Percentiles rank a stretch among this genome's conserved stretches.
Evolutionary conservation across 495 filamentous ascomycete species (phyloP).

Genomic region (Aspergillus leporis): DNA sequence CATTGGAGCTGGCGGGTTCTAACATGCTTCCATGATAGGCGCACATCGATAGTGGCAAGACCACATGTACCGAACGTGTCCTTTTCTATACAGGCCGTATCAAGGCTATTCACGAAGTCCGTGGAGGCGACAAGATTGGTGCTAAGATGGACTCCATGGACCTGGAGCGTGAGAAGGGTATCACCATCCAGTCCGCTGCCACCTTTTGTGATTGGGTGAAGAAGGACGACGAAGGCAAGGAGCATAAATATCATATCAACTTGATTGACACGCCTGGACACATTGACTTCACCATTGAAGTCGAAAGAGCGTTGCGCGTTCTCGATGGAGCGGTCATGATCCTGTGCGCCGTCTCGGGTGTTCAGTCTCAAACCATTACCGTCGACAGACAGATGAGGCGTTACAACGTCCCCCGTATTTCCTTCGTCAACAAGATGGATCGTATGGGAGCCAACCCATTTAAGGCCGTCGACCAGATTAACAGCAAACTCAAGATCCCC

Average conservation of each 20-base stretch:
- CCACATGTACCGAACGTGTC: slow-evolving; percentile 93
- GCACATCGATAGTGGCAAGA: slow-evolving; percentile 99
- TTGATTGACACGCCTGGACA: slow-evolving; percentile 98
- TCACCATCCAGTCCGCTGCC: slow-evolving; percentile 97
- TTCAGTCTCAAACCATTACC: slow-evolving; percentile 97
- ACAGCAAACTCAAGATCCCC: slow-evolving; percentile 85
- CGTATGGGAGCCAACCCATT: slow-evolving; percentile 98
- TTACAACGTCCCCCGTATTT: slow-evolving; percentile 94
- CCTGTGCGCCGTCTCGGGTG: slow-evolving; percentile 93
- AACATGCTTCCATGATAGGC: slow-evolving; percentile 53
- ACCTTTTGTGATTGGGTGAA: slow-evolving; percentile 99
- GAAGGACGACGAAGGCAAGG: slow-evolving; percentile 66
- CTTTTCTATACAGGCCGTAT: slow-evolving; percentile 98
- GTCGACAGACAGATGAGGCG: slow-evolving; percentile 98
- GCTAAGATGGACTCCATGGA: slow-evolving; percentile 99
- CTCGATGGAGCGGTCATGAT: slow-evolving; percentile 99
- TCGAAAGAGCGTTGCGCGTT: slow-evolving; percentile 93
- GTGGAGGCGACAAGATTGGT: slow-evolving; percentile 91
- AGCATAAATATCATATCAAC: slow-evolving; percentile 95
- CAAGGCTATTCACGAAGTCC: slow-evolving; percentile 95
- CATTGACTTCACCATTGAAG: slow-evolving; percentile 99
- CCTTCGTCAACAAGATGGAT: slow-evolving; percentile 99
- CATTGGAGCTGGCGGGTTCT: not conserved
- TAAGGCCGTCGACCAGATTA: slow-evolving; percentile 97
- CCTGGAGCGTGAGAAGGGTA: slow-evolving; percentile 95